Base-by-base conservation (phyloP, 2,329 filamentous ascomycete species). In the Curvularia eragrostidis region DNA sequence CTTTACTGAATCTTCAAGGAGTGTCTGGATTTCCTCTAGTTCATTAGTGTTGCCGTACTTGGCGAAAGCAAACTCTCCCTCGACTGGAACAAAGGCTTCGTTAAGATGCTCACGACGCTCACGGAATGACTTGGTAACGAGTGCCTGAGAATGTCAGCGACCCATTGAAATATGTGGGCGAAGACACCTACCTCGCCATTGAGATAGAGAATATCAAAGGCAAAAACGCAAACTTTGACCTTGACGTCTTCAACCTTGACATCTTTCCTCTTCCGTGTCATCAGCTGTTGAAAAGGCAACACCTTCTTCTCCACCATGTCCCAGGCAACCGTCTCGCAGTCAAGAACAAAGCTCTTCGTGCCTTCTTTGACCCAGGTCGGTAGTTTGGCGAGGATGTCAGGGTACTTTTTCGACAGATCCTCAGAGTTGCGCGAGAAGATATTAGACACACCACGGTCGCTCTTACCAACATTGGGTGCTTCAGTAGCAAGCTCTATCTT, bases 381-480 rank as follows among this genome's bases (percentile, higher is more conserved):
- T 12, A 99, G 85, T 75, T 96, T 97, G 21, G 85, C 89, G 30
- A 99, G 85, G 52, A 99, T 93, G 78, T 99, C 95, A 0, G 95
- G 95, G 72, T 99, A 99, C 74, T 99, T 99, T 78, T 95, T 96
- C 8, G 93, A 97, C 48, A 99, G 77, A 70, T 99, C 94, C 79
- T 99, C 95, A 0, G 94, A 98, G 74, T 99, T 99, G 65, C 95
- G 86, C 2, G 95, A 99, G 78, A 99, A 99, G 68, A 99, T 97
- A 49, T 94, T 92, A 8, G 92, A 88, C 32, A 98, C 86, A 2
- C 94, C 94, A 51, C 87, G 84, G 5, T 84, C 85, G 32, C 84
- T 82, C 68, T 91, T 90, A 62, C 87, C 88, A 39, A 87, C 83
- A 7, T 86, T 86, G 5, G 85, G 80, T 26, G 77, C 80, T 21